A percentile compares a stretch with the other conserved stretches of the same genome.
These are phyloP conservation scores for Artomyces pyxidatus DNA, from an alignment of 768 basidiomycete genomes.

Conservation along the genomic window DNA sequence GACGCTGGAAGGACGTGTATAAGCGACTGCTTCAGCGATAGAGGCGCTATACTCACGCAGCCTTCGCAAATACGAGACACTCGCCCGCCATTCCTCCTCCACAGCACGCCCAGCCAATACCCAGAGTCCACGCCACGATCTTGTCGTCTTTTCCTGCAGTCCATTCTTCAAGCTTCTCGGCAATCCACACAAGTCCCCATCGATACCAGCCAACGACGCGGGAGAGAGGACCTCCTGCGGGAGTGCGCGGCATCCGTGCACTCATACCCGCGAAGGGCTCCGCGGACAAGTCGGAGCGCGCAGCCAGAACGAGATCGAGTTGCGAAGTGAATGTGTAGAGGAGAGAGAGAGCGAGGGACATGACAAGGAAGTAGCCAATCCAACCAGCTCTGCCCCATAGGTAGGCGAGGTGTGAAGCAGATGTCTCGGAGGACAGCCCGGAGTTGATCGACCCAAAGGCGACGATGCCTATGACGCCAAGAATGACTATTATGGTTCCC, in stretches of 20 bases:
- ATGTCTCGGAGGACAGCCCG: conserved; percentile 66
- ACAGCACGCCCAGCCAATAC: conserved; percentile 90
- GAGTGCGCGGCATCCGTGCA: conserved; percentile 17
- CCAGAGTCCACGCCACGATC: conserved; percentile 82
- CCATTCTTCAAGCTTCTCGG: conserved; percentile 63
- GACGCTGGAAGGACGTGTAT: conserved; percentile 45
- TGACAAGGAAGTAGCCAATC: conserved; percentile 84
- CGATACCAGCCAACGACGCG: conserved; percentile 35
- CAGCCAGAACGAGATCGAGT: conserved; percentile 64
- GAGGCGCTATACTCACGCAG: conserved; percentile 39
- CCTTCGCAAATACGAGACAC: conserved; percentile 79
- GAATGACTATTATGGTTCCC: conserved; percentile 77
- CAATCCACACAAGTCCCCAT: conserved; percentile 42
- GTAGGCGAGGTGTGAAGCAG: conserved; percentile 66
- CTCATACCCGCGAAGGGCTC: conserved; percentile 41
- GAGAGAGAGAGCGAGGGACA: conserved; percentile 57
- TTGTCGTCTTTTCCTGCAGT: conserved; percentile 76
- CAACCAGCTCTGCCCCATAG: conserved; percentile 85
- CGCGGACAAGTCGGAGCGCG: conserved; percentile 62
- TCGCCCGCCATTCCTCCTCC: conserved; percentile 88
- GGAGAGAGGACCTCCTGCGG: conserved; percentile 20
- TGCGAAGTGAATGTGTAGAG: conserved; percentile 62
- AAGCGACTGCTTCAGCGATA: not conserved
- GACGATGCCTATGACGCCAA: conserved; percentile 84
- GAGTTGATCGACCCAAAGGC: conserved; percentile 80